Evolutionary conservation across 2,329 filamentous ascomycete species (phyloP), one percentile per base, ranked within the genome.

Genomic region (Fusarium pseudocircinatum): DNA sequence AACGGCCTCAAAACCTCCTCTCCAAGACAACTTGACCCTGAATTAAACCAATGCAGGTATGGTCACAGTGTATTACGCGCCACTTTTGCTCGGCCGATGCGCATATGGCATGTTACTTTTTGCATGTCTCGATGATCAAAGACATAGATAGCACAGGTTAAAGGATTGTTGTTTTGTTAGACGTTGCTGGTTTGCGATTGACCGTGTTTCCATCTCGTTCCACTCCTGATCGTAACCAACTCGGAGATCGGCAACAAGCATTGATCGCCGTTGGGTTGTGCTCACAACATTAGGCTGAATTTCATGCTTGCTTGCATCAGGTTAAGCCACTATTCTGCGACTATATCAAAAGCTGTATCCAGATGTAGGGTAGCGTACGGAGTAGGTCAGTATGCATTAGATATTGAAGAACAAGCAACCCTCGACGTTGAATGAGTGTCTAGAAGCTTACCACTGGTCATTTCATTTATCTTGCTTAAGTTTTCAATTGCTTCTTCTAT

Each of bases 171-270:
- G 16, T 32, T 34, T 32, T 52, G 28, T 28, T 44, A 18, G 36
- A 46, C 47, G 13, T 26, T 46, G 18, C 30, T 52, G 36, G 30
- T 47, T 63, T 43, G 36, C 24, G 26, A 68, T 43, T 50, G 26
- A 68, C 36, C 37, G 34, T 34, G 46, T 50, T 63, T 43, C 46
- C 37, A 43, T 37, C 32, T 32, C 34, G 40, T 67, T 42, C 32
- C 57, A 53, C 63, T 61, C 50, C 52, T n/a, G 32, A 58, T 62
- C 65, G 34, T 39, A 24, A 39, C 43, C 40, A 34, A 37, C 56
- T 54, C 63, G 50, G 47, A 68, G 63, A 73, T 73, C 71, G 67
- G 69, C 62, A 60, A 28, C 59, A 65, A 54, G 59, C 67, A 73
- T 58, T 44, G 44, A 59, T 69, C 39, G 24, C 40, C 37, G 34